Conservation (phyloP, 345 rosid genomes). For the Bruguiera parviflora region DNA sequence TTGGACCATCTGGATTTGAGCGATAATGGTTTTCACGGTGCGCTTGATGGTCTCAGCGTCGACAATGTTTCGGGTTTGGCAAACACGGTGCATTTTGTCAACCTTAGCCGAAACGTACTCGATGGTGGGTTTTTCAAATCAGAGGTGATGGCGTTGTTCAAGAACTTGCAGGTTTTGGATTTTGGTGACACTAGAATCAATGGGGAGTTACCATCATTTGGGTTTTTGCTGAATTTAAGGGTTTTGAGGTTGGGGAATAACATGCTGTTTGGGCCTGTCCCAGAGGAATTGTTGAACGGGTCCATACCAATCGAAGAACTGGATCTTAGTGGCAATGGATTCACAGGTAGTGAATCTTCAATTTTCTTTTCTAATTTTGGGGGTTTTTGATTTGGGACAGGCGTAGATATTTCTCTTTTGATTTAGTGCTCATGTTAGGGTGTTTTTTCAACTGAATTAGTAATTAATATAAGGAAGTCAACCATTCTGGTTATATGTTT, state of each 20-base stretch:
- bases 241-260: slow-evolving; percentile 63
- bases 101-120: slow-evolving; percentile 62
- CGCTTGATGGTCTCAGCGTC: slow-evolving; percentile 28
- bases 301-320: slow-evolving; percentile 52
- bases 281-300: slow-evolving; percentile 57
- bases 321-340: slow-evolving; percentile 88
- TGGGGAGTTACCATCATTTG: slow-evolving; percentile 66
- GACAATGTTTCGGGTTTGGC: slow-evolving; percentile 68
- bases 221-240: slow-evolving; percentile 47
- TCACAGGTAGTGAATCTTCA: slow-evolving; percentile 56
- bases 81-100: slow-evolving; percentile 57
- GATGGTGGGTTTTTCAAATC: slow-evolving; percentile 48
- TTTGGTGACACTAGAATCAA: slow-evolving; percentile 46
- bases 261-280: slow-evolving; percentile 56
- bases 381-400: background rate
- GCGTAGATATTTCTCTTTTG: background rate
- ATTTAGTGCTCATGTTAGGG: background rate
- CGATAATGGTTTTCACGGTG: slow-evolving; percentile 56
- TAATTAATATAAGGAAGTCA: background rate
- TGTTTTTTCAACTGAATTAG: slow-evolving; percentile 1
- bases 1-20: slow-evolving; percentile 86
- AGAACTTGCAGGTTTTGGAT: slow-evolving; percentile 68
- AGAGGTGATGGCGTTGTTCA: slow-evolving; percentile 54
- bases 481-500: background rate
- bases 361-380: background rate